These are phyloP conservation scores for Tolypocladium pustulatum DNA, from an alignment of 2,329 filamentous ascomycete genomes.

Conservation along the genomic window DNA sequence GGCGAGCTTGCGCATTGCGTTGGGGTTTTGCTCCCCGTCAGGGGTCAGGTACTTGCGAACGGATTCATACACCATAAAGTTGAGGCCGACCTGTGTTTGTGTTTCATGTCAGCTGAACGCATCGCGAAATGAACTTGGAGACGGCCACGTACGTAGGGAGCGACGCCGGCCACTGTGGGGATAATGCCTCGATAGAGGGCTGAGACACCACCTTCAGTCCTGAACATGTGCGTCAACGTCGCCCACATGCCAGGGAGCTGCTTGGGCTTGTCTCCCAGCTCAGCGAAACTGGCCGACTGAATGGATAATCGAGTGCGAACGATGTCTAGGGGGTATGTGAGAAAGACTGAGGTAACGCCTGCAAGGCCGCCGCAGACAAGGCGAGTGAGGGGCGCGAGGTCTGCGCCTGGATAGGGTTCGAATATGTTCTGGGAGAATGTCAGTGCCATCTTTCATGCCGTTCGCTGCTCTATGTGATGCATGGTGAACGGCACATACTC, in stretches of 20 bases:
- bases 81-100: slow-evolving; percentile 66
- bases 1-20: slow-evolving; percentile 66
- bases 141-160: slow-evolving; percentile 61
- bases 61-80: slow-evolving; percentile 97
- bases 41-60: slow-evolving; percentile 75
- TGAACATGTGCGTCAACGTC: slow-evolving; percentile 77
- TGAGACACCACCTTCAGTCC: slow-evolving; percentile 70
- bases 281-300: slow-evolving; percentile 91
- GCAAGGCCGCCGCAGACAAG: slow-evolving; percentile 85
- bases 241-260: slow-evolving; percentile 88
- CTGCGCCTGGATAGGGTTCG: slow-evolving; percentile 62
- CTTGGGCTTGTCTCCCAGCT: slow-evolving; percentile 51
- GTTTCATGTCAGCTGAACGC: slow-evolving; percentile 8
- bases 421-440: slow-evolving; percentile 51
- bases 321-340: slow-evolving; percentile 95
- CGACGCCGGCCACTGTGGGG: slow-evolving; percentile 88
- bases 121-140: neutral
- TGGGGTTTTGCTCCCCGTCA: slow-evolving; percentile 78
- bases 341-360: slow-evolving; percentile 88
- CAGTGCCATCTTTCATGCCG: neutral
- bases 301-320: slow-evolving; percentile 93
- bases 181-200: slow-evolving; percentile 93
- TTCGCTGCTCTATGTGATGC: neutral
- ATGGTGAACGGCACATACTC: slow-evolving; percentile 41
- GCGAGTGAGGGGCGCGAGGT: slow-evolving; percentile 62